These are phyloP conservation scores for Perkinsus olseni DNA, from an alignment of 169 alveolate genomes.

Conservation along the genomic window DNA sequence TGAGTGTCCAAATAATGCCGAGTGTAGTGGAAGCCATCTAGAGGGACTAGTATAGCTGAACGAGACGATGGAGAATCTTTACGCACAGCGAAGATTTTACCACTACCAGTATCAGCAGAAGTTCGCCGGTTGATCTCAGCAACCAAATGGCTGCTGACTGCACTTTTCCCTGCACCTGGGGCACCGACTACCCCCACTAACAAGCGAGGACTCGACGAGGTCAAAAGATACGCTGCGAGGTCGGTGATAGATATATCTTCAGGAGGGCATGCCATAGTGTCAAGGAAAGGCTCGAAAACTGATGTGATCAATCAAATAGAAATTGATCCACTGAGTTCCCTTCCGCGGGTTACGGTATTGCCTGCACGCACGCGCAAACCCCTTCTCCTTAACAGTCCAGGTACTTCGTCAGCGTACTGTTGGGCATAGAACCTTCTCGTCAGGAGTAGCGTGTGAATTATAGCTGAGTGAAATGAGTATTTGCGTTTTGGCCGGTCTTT, in stretches of 20 bases:
- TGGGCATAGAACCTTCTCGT: too few species aligned
- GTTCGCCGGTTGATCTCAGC: neutral
- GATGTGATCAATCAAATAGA: too few species aligned
- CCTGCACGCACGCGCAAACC: too few species aligned
- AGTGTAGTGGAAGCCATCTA: neutral
- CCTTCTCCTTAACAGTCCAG: too few species aligned
- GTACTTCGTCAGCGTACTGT: too few species aligned
- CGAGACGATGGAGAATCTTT: neutral
- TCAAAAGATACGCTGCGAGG: neutral
- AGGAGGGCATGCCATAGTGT: neutral
- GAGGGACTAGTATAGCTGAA: neutral
- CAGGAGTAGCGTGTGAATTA: too few species aligned
- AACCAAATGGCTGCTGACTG: neutral
- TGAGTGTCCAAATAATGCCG: neutral
- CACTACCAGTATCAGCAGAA: neutral
- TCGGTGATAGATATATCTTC: neutral
- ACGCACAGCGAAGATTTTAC: neutral
- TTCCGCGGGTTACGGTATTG: too few species aligned
- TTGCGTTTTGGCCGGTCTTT: too few species aligned
- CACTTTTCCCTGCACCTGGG: neutral
- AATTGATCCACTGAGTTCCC: too few species aligned
- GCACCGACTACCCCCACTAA: neutral
- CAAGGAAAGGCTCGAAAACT: too few species aligned
- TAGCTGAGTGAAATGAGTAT: too few species aligned
- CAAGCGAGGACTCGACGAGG: neutral